Percentiles rank a stretch among this genome's conserved stretches.
Conservation (phyloP, 306 rosid genomes). For the Trifolium subterraneum region DNA sequence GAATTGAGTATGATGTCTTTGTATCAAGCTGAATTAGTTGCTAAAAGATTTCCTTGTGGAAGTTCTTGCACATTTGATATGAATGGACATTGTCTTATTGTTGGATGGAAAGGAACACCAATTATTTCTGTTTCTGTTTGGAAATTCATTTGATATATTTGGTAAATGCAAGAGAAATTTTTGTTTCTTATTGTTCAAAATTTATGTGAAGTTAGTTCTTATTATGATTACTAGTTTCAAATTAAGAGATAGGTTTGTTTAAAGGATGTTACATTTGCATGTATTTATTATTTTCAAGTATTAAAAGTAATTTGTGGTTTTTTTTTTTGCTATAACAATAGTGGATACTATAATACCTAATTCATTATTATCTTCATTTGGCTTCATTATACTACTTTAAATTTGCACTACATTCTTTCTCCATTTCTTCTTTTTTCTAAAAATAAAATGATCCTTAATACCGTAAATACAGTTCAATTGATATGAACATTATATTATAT, state of each 20-base stretch:
- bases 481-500: no score
- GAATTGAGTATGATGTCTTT: slow-evolving; percentile 58
- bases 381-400: no score
- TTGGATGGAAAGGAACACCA: slow-evolving; percentile 81
- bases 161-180: not conserved
- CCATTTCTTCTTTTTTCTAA: no score
- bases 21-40: slow-evolving; percentile 62
- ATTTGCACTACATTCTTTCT: no score
- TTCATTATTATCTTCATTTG: not conserved
- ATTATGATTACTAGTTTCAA: not conserved
- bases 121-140: slow-evolving; percentile 63
- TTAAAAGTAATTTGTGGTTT: not conserved
- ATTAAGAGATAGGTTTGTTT: not conserved
- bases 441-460: no score
- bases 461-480: no score
- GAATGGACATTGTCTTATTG: slow-evolving; percentile 53
- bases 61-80: slow-evolving; percentile 49
- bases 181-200: not conserved
- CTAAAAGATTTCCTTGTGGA: slow-evolving; percentile 51
- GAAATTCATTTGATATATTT: slow-evolving; percentile 53
- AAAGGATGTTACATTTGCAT: not conserved
- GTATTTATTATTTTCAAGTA: not conserved
- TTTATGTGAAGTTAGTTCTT: not conserved
- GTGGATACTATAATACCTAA: not conserved
- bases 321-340: not conserved